Conservation (phyloP, 2,329 filamentous ascomycete genomes). For the Sporothrix phasma region DNA sequence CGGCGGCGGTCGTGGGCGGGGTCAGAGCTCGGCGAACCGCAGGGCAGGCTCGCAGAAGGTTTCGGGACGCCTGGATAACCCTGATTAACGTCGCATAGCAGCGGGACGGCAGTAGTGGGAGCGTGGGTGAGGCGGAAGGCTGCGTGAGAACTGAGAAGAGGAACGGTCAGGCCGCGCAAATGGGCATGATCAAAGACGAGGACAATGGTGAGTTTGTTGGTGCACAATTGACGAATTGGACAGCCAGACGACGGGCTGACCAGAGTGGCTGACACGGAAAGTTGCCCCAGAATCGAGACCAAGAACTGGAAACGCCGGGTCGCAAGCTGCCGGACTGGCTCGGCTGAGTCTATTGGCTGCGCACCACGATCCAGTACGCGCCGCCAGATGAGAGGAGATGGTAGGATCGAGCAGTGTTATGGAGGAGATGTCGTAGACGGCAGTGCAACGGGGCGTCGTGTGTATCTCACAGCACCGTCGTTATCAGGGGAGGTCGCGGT, state of each 20-base stretch:
- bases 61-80: slow-evolving; percentile 35
- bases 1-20: slow-evolving; percentile 14
- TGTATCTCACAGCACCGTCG: too few species aligned
- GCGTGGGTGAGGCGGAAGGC: not conserved
- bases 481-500: not conserved
- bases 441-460: not conserved
- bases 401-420: not conserved
- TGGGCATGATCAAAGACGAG: not conserved
- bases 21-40: slow-evolving; percentile 27
- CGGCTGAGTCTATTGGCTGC: slow-evolving; percentile 5
- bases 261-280: not conserved
- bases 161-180: not conserved
- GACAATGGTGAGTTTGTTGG: not conserved
- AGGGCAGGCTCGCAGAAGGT: slow-evolving; percentile 26
- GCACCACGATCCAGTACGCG: slow-evolving; percentile 3
- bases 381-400: not conserved
- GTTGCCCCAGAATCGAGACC: not conserved
- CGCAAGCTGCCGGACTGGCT: slow-evolving; percentile 5
- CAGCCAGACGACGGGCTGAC: not conserved
- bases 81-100: slow-evolving; percentile 39
- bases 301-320: slow-evolving; percentile 8
- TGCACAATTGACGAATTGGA: not conserved
- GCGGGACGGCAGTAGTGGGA: slow-evolving; percentile 14
- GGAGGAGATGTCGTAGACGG: not conserved
- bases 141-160: not conserved